phyloP scores from a whole-genome alignment of 2,329 filamentous ascomycete species.

The Didymella keratinophila region DNA sequence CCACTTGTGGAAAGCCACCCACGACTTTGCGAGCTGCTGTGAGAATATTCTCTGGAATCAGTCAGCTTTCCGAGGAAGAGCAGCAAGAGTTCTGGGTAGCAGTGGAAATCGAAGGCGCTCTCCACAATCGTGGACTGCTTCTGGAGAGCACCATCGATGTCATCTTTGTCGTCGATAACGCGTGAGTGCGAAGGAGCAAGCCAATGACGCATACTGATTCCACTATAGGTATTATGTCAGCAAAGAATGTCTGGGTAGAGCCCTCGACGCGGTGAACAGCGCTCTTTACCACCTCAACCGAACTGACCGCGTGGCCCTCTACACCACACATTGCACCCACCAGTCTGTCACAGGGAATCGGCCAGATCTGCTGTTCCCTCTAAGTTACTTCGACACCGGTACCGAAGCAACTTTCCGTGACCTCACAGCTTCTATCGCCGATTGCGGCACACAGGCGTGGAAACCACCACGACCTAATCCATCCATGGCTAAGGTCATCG shows the following conservation, averaged over 20 bases:
- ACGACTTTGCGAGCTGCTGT: conserved; percentile 35
- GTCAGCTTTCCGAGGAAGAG: conserved; percentile 28
- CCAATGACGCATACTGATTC: neutral
- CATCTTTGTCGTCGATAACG: conserved; percentile 50
- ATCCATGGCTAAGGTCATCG: conserved; percentile 37
- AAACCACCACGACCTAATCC: conserved; percentile 41
- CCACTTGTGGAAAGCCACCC: conserved; percentile 11
- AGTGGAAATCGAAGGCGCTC: conserved; percentile 41
- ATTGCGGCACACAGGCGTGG: conserved; percentile 35
- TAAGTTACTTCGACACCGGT: conserved; percentile 25
- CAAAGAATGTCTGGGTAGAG: conserved; percentile 33
- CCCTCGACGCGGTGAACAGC: conserved; percentile 28
- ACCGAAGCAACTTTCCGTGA: conserved; percentile 29
- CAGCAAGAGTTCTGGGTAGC: conserved; percentile 40
- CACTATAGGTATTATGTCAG: conserved; percentile 40
- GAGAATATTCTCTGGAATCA: conserved; percentile 32
- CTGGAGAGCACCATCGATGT: conserved; percentile 40
- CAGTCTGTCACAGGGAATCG: conserved; percentile 35
- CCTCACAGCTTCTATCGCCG: conserved; percentile 29
- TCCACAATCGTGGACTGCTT: conserved; percentile 33
- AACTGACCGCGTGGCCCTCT: conserved; percentile 41
- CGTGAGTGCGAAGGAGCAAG: conserved; percentile 29
- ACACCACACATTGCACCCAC: conserved; percentile 44
- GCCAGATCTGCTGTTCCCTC: conserved; percentile 36
- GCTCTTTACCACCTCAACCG: conserved; percentile 29